These are phyloP conservation scores for Chrysoporthe puriensis DNA, from an alignment of 2,329 filamentous ascomycete genomes.

Conservation along the genomic window DNA sequence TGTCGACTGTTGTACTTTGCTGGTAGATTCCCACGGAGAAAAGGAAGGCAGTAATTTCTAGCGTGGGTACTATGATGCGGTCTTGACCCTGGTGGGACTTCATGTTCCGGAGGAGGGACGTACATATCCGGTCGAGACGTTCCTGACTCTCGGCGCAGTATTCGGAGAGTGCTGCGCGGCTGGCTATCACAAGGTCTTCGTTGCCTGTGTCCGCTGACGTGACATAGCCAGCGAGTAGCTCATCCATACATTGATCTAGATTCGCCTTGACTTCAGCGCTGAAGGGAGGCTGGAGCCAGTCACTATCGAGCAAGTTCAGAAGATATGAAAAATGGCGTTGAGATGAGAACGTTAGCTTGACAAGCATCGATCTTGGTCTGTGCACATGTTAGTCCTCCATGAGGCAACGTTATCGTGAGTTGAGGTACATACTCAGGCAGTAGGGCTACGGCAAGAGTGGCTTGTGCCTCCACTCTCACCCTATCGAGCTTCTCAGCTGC, in stretches of 20 bases:
- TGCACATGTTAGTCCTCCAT: constrained; percentile 12
- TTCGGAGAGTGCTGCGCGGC: constrained; percentile 65
- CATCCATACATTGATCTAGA: constrained; percentile 47
- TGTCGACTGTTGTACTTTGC: constrained; percentile 43
- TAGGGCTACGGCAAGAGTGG: constrained; percentile 52
- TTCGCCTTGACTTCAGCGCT: constrained; percentile 40
- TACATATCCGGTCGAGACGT: constrained; percentile 50
- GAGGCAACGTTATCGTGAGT: too few species aligned
- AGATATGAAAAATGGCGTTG: constrained; percentile 61
- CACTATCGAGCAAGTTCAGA: constrained; percentile 48
- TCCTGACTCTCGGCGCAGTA: constrained; percentile 50
- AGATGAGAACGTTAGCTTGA: constrained; percentile 57
- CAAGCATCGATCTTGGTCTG: constrained; percentile 44
- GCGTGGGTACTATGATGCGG: constrained; percentile 71
- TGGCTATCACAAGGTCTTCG: constrained; percentile 72
- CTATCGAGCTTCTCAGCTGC: constrained; percentile 90
- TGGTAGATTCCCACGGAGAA: constrained; percentile 64
- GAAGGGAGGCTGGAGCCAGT: constrained; percentile 44
- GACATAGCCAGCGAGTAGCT: constrained; percentile 68
- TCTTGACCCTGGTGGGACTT: constrained; percentile 62
- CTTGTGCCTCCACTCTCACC: constrained; percentile 71
- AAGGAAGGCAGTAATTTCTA: constrained; percentile 79
- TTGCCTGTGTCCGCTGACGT: constrained; percentile 79
- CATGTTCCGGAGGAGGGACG: constrained; percentile 58
- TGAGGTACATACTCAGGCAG: constrained; percentile 46